Conservation (phyloP, 257 asterid genomes). For the Mitragyna speciosa region DNA sequence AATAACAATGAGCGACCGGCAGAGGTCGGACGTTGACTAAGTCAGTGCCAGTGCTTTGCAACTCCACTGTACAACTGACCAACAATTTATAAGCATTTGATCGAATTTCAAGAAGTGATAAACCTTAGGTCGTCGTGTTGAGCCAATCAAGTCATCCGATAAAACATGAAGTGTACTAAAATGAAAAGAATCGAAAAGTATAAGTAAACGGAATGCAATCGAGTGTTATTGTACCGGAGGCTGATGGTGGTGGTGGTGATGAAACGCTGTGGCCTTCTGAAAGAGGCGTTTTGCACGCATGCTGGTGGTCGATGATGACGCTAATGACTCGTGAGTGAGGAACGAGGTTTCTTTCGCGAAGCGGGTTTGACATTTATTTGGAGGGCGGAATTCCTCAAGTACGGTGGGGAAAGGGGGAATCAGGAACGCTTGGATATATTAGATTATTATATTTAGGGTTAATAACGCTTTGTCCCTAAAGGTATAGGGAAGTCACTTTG, state of each 20-base stretch:
- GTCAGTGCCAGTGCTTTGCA: not conserved
- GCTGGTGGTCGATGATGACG: constrained; percentile 13
- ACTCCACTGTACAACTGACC: not conserved
- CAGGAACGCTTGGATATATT: no score
- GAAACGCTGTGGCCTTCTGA: constrained; percentile 62
- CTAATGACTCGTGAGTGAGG: not conserved
- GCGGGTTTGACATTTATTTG: not conserved
- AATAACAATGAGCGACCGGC: not conserved
- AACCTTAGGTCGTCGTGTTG: not conserved
- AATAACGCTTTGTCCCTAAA: no score
- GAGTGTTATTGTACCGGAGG: constrained; percentile 3
- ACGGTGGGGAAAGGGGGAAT: no score
- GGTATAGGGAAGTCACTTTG: no score
- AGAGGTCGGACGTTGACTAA: constrained; percentile 3
- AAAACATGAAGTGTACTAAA: not conserved
- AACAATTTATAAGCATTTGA: not conserved
- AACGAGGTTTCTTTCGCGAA: not conserved
- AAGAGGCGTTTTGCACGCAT: constrained; percentile 81
- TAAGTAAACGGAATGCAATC: not conserved
- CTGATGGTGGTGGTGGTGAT: constrained; percentile 8
- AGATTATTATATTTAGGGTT: no score
- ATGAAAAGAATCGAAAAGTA: not conserved
- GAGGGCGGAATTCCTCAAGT: no score
- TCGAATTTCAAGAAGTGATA: not conserved
- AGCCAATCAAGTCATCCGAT: not conserved